These are phyloP conservation scores for Fusarium duplospermum DNA, from an alignment of 2,329 filamentous ascomycete genomes.

Conservation along the genomic window DNA sequence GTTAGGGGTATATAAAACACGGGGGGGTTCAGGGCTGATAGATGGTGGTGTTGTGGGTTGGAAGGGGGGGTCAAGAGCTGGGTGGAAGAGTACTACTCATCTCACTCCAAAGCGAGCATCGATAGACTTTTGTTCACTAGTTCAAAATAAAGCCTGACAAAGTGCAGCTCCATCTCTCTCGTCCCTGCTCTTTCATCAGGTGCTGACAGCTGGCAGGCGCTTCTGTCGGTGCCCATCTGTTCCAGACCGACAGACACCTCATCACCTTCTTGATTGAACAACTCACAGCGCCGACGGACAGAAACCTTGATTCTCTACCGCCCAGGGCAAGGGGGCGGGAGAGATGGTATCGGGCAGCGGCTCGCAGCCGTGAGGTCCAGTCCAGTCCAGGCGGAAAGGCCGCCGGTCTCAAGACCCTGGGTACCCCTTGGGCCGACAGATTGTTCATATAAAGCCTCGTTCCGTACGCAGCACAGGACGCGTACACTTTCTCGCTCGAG, in stretches of 20 bases:
- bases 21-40: background rate
- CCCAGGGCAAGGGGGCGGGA: background rate
- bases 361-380: constrained; percentile 1
- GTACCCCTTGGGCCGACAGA: background rate
- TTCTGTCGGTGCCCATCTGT: constrained; percentile 24
- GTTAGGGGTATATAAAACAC: background rate
- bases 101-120: constrained; percentile 34
- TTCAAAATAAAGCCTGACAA: background rate
- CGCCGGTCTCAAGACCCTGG: background rate
- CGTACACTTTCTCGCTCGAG: constrained; percentile 25
- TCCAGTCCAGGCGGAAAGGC: background rate
- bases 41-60: constrained; percentile 20
- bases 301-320: background rate
- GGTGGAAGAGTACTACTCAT: constrained; percentile 19
- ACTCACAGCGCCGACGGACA: background rate
- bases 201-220: constrained; percentile 24
- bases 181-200: constrained; percentile 3
- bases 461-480: constrained; percentile 25
- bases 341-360: constrained; percentile 3
- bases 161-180: background rate
- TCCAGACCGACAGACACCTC: constrained; percentile 18
- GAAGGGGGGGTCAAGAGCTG: background rate
- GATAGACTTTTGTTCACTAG: background rate
- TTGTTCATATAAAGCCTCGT: constrained; percentile 12
- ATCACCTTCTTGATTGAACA: background rate